phyloP scores from a whole-genome alignment of 2,329 filamentous ascomycete species.

The Fusarium duplospermum region DNA sequence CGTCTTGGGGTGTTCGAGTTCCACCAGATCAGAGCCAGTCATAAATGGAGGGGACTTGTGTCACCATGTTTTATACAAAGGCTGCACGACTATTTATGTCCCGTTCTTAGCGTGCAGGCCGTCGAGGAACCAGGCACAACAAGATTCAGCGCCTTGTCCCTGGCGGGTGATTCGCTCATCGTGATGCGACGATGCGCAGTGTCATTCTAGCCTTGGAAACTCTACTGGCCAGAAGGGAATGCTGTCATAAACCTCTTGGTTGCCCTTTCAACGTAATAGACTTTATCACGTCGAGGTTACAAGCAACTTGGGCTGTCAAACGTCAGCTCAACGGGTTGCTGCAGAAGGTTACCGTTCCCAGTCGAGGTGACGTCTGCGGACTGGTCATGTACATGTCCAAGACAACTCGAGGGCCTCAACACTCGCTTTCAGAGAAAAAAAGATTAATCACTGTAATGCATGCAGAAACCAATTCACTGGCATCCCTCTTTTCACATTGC shows the following conservation, averaged over 20 bases:
- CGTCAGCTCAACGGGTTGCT: slow-evolving; percentile 29
- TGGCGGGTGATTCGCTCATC: slow-evolving; percentile 33
- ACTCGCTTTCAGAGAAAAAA: not conserved
- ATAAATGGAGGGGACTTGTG: not conserved
- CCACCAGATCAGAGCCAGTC: not conserved
- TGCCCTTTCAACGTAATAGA: slow-evolving; percentile 20
- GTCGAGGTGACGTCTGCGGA: slow-evolving; percentile 28
- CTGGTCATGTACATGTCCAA: slow-evolving; percentile 5
- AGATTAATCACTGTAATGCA: slow-evolving; percentile 3
- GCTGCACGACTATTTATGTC: not conserved
- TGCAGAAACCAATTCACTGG: slow-evolving; percentile 8
- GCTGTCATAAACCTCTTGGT: slow-evolving; percentile 23
- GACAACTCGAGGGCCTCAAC: not conserved
- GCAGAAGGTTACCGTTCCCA: slow-evolving; percentile 26
- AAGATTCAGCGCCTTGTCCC: slow-evolving; percentile 13
- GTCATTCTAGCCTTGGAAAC: slow-evolving; percentile 23
- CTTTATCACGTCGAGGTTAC: slow-evolving; percentile 3
- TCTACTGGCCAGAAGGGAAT: slow-evolving; percentile 25
- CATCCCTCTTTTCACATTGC: slow-evolving; percentile 3
- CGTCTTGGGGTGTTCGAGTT: slow-evolving; percentile 17
- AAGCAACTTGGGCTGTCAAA: slow-evolving; percentile 25
- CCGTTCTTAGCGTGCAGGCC: not conserved
- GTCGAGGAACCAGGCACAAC: slow-evolving; percentile 15
- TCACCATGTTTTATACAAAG: not conserved
- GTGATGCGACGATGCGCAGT: slow-evolving; percentile 20